Percentiles rank a stretch among this genome's conserved stretches.
These are phyloP conservation scores for Bromus sterilis DNA, from an alignment of 176 grass and related monocot genomes.

Conservation along the genomic window DNA sequence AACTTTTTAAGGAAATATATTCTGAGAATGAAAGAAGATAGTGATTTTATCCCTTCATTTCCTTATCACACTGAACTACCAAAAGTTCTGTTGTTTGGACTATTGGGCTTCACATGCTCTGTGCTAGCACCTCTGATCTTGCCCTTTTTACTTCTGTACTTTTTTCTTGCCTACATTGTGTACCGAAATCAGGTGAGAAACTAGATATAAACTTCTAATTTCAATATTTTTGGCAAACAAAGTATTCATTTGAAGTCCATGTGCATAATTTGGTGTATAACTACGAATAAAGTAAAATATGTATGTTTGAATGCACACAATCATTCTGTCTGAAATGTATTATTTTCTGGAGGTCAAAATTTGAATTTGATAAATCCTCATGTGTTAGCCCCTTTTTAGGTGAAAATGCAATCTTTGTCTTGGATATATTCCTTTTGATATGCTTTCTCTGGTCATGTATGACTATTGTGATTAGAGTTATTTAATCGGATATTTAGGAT, in stretches of 20 bases:
- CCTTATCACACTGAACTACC: slow-evolving; percentile 92
- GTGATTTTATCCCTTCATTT: slow-evolving; percentile 44
- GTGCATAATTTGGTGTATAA: background rate
- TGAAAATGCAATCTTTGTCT: background rate
- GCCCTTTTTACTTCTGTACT: slow-evolving; percentile 88
- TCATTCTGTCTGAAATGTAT: background rate
- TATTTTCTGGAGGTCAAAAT: background rate
- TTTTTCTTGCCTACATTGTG: slow-evolving; percentile 77
- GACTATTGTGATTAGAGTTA: background rate
- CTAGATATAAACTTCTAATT: background rate
- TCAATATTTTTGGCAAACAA: background rate
- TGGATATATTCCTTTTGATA: background rate
- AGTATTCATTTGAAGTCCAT: background rate
- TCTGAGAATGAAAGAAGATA: slow-evolving; percentile 49
- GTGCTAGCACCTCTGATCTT: slow-evolving; percentile 84
- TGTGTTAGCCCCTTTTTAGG: background rate
- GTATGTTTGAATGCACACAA: background rate
- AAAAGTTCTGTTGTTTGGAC: slow-evolving; percentile 72
- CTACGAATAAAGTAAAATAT: background rate
- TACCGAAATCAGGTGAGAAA: slow-evolving; percentile 84
- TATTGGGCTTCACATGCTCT: slow-evolving; percentile 89
- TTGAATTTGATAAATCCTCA: background rate
- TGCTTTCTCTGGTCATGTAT: background rate
- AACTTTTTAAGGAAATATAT: slow-evolving; percentile 75
- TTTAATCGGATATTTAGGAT: background rate